Percentiles rank a stretch among this genome's conserved stretches.
phyloP scores from a whole-genome alignment of 192 early-diverging fungal species.

The Borealophlyctis nickersoniae region DNA sequence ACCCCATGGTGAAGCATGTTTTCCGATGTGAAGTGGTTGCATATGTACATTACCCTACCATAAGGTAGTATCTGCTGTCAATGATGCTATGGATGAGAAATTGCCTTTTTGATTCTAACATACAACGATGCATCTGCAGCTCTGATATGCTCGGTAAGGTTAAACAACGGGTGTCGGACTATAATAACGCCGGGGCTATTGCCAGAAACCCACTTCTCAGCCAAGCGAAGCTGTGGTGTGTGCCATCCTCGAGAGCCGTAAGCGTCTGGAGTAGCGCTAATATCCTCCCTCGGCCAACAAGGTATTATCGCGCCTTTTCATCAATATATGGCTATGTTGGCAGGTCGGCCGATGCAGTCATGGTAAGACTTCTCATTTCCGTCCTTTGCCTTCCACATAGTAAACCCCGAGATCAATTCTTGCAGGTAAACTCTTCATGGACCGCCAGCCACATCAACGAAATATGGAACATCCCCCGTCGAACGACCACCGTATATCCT shows the following conservation, averaged over 20 bases:
- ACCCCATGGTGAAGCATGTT: conserved; percentile 69
- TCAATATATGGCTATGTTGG: conserved; percentile 74
- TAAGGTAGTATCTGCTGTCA: conserved; percentile 47
- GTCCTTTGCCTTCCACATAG: not conserved
- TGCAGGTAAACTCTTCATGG: conserved; percentile 90
- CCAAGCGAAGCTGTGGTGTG: conserved; percentile 57
- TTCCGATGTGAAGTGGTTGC: conserved; percentile 61
- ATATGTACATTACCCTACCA: conserved; percentile 96
- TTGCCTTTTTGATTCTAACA: not conserved
- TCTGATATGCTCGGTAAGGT: conserved; percentile 85
- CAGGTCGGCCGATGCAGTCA: conserved; percentile 72
- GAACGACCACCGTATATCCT: conserved; percentile 78
- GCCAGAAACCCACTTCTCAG: conserved; percentile 58
- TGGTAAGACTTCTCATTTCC: conserved; percentile 44
- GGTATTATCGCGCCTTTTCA: conserved; percentile 84
- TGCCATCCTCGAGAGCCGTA: not conserved
- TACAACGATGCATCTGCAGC: conserved; percentile 43
- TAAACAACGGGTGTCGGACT: conserved; percentile 50
- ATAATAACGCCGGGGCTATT: conserved; percentile 64
- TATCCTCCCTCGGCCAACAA: conserved; percentile 22
- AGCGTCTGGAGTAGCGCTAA: not conserved
- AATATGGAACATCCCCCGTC: conserved; percentile 66
- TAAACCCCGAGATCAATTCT: conserved; percentile 6
- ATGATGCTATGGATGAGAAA: not conserved
- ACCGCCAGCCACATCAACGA: conserved; percentile 84